Evolutionary conservation across 163 green algal genomes (phyloP).

Genomic region (Volvox carteri): DNA sequence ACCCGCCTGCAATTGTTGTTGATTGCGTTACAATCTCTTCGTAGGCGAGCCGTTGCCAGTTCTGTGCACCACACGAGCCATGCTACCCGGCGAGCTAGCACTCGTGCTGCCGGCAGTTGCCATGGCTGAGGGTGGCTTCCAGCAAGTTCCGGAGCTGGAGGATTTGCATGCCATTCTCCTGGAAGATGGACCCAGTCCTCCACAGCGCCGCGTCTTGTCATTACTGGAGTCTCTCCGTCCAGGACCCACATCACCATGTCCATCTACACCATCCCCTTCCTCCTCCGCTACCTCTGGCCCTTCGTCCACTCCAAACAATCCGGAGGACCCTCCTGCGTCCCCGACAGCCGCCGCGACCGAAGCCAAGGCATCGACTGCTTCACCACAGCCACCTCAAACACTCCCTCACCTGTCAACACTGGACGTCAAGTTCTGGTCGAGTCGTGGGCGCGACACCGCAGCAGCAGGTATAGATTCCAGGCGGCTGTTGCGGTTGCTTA

Average conservation of each 20-base stretch:
- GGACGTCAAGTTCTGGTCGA: slow-evolving; percentile 61
- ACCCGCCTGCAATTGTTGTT: not conserved
- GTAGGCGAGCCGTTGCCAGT: slow-evolving; percentile 19
- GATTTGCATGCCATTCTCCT: slow-evolving; percentile 57
- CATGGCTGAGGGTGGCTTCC: slow-evolving; percentile 53
- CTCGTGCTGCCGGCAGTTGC: slow-evolving; percentile 39
- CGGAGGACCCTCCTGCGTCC: no score
- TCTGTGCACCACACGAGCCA: slow-evolving; percentile 5
- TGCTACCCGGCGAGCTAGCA: slow-evolving; percentile 52
- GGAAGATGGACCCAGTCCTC: slow-evolving; percentile 38
- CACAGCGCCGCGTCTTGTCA: slow-evolving; percentile 57
- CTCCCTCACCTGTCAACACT: slow-evolving; percentile 52
- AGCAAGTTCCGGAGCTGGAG: slow-evolving; percentile 58
- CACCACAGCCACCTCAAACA: no score
- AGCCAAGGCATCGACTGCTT: no score
- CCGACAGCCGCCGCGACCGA: no score
- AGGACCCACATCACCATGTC: not conserved
- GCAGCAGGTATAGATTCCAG: slow-evolving; percentile 34
- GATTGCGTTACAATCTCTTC: not conserved
- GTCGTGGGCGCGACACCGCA: slow-evolving; percentile 39
- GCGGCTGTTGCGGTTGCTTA: slow-evolving; percentile 60
- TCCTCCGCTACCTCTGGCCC: not conserved
- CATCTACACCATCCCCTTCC: not conserved
- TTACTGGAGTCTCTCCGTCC: slow-evolving; percentile 40
- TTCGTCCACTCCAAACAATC: not conserved